These are phyloP conservation scores for Tylopilus felleus DNA, from an alignment of 768 basidiomycete genomes.

Conservation along the genomic window DNA sequence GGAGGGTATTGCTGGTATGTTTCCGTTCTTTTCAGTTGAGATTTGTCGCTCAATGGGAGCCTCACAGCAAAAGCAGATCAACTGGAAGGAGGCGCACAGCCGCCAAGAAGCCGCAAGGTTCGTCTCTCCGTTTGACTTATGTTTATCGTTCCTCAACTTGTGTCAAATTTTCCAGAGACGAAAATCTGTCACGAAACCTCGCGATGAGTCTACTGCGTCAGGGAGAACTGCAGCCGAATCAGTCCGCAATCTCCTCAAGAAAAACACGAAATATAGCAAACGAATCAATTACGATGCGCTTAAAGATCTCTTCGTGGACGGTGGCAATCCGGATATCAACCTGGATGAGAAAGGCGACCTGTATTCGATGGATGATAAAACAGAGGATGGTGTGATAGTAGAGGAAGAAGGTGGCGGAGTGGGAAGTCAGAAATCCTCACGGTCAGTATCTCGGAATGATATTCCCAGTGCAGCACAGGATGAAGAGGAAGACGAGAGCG, in stretches of 20 bases:
- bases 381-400: slow-evolving; percentile 38
- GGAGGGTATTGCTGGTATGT: slow-evolving; percentile 71
- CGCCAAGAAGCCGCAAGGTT: slow-evolving; percentile 74
- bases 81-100: slow-evolving; percentile 36
- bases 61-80: slow-evolving; percentile 66
- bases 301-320: slow-evolving; percentile 67
- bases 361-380: slow-evolving; percentile 52
- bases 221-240: slow-evolving; percentile 35
- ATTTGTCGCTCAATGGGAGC: slow-evolving; percentile 44
- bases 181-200: slow-evolving; percentile 60
- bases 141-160: slow-evolving; percentile 6
- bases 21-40: background rate
- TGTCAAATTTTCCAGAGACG: slow-evolving; percentile 50
- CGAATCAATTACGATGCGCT: slow-evolving; percentile 93
- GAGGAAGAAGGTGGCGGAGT: slow-evolving; percentile 41
- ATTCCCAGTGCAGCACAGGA: slow-evolving; percentile 3
- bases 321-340: slow-evolving; percentile 17
- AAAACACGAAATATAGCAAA: slow-evolving; percentile 85
- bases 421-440: slow-evolving; percentile 30
- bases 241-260: slow-evolving; percentile 59
- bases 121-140: slow-evolving; percentile 40
- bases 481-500: slow-evolving; percentile 33
- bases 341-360: slow-evolving; percentile 47
- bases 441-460: slow-evolving; percentile 19
- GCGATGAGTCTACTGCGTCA: slow-evolving; percentile 64